phyloP scores from a whole-genome alignment of 495 filamentous ascomycete genomes.

The Symbiotaphrina buchneri region DNA sequence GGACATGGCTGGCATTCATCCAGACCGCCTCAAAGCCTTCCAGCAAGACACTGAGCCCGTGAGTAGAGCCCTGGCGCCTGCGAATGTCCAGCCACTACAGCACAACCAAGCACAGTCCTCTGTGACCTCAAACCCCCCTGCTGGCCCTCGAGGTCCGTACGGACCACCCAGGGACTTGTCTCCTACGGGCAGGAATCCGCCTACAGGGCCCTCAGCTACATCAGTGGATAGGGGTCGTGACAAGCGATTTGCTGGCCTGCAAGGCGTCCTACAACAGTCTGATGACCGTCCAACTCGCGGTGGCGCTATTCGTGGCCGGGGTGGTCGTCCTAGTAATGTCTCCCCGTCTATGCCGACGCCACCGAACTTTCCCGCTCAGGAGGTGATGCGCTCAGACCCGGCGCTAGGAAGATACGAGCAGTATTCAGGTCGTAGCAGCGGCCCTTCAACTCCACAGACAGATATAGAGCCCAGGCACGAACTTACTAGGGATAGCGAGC shows the following conservation, averaged over 20 bases:
- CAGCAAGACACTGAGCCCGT: not conserved
- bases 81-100: constrained; percentile 1
- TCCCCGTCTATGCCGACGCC: too few relatives aligned
- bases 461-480: too few relatives aligned
- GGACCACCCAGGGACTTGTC: not conserved
- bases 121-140: constrained; percentile 1
- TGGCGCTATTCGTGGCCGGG: not conserved
- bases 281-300: not conserved
- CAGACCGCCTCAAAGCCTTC: constrained; percentile 1
- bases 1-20: constrained; percentile 5
- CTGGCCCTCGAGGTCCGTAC: not conserved
- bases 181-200: constrained; percentile 3
- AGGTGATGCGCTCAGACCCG: too few relatives aligned
- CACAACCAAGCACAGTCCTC: not conserved
- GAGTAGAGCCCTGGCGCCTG: constrained; percentile 3
- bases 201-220: constrained; percentile 2
- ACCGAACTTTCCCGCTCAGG: too few relatives aligned
- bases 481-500: too few relatives aligned
- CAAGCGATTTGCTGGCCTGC: constrained; percentile 5
- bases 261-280: constrained; percentile 5
- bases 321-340: not conserved
- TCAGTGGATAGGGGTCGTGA: constrained; percentile 2
- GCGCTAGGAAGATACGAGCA: too few relatives aligned
- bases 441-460: too few relatives aligned
- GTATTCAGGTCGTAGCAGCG: too few relatives aligned